Percentiles rank a stretch among this genome's conserved stretches.
phyloP scores from a whole-genome alignment of 192 early-diverging fungal species.

The Backusella luteola region DNA sequence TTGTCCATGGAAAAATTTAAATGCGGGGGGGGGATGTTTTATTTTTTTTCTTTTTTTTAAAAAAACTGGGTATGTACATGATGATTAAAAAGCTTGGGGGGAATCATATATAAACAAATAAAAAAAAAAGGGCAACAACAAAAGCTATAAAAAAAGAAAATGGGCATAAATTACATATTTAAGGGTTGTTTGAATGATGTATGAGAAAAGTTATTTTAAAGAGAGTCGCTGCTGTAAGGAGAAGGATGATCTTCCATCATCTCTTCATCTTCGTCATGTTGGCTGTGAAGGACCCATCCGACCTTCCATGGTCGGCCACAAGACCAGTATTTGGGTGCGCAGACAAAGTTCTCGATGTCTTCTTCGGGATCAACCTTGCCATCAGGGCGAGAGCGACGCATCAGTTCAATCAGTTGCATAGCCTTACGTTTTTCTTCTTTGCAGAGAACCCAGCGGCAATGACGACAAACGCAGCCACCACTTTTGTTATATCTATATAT shows the following conservation, averaged over 20 bases:
- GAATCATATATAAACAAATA: neutral
- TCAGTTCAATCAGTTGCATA: conserved; percentile 36
- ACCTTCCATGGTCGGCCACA: conserved; percentile 41
- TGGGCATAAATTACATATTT: neutral
- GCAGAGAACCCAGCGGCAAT: conserved; percentile 41
- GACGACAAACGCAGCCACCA: conserved; percentile 34
- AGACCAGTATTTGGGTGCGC: conserved; percentile 38
- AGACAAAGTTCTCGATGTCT: conserved; percentile 39
- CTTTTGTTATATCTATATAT: conserved; percentile 36
- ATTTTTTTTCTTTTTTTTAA: neutral
- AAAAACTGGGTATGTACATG: neutral
- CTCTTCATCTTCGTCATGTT: conserved; percentile 23
- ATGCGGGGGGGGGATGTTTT: neutral
- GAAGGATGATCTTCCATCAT: conserved; percentile 6
- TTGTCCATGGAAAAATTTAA: neutral
- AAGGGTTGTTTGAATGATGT: neutral
- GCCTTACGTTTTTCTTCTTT: conserved; percentile 44
- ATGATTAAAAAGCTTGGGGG: neutral
- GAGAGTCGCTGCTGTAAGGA: conserved; percentile 6
- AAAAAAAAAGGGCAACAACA: neutral
- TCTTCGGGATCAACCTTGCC: conserved; percentile 32
- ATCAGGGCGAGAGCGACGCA: conserved; percentile 33
- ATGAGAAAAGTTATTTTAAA: neutral
- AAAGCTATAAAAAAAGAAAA: neutral
- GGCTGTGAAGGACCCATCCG: conserved; percentile 33